These are phyloP conservation scores for Neonothopanus nambi DNA, from an alignment of 1,284 basidiomycete species.

Conservation along the genomic window DNA sequence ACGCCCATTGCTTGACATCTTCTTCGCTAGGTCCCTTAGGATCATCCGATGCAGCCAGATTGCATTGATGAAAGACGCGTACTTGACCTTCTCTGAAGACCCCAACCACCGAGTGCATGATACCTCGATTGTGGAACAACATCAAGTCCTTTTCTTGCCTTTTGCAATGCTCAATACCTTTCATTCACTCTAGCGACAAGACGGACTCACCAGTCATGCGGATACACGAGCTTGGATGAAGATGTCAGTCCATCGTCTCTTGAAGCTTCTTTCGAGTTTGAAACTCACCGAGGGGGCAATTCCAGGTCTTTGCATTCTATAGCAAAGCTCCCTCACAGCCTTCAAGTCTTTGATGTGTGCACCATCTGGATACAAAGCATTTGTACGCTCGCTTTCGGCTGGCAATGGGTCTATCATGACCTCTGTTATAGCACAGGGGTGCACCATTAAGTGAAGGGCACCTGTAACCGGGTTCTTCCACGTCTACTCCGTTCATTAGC, in stretches of 20 bases:
- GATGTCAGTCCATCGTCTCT: neutral
- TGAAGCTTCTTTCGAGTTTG: neutral
- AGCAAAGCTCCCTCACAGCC: conserved; percentile 61
- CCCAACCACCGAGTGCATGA: conserved; percentile 72
- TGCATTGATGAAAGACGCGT: conserved; percentile 67
- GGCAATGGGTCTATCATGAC: conserved; percentile 60
- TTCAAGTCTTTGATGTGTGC: conserved; percentile 61
- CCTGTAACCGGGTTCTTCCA: conserved; percentile 84
- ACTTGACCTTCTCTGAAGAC: conserved; percentile 64
- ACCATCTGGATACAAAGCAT: conserved; percentile 68
- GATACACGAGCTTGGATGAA: conserved; percentile 47
- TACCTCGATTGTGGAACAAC: conserved; percentile 71
- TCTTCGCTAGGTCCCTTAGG: conserved; percentile 51
- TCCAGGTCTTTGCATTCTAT: conserved; percentile 73
- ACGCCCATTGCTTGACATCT: conserved; percentile 28
- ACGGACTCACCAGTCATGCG: conserved; percentile 52
- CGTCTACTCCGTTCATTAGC: conserved; percentile 36
- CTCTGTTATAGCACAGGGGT: conserved; percentile 54
- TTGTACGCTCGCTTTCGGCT: conserved; percentile 38
- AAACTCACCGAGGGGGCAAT: conserved; percentile 40
- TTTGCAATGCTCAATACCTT: conserved; percentile 21
- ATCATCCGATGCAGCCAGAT: conserved; percentile 54
- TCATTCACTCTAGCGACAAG: neutral
- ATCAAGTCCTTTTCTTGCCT: conserved; percentile 60
- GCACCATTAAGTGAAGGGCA: conserved; percentile 69